phyloP scores from a whole-genome alignment of 148 eudicot species.

The Rhododendron ferrugineum region DNA sequence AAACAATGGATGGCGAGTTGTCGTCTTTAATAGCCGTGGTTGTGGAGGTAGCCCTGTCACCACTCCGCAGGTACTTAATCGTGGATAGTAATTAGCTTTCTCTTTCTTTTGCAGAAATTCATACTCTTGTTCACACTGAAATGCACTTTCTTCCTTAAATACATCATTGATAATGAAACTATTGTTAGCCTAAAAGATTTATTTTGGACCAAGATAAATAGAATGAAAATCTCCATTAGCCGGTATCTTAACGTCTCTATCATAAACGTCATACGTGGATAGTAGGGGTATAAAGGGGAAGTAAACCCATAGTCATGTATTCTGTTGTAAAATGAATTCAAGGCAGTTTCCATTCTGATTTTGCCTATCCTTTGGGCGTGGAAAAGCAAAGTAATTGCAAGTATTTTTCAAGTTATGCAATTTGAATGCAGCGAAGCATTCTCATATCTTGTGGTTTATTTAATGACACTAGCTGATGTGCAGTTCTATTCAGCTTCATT shows the following conservation, averaged over 20 bases:
- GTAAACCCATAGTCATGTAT: neutral
- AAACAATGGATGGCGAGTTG: conserved; percentile 68
- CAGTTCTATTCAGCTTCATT: conserved; percentile 96
- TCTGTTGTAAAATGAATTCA: neutral
- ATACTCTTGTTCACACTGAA: neutral
- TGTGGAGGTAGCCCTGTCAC: conserved; percentile 84
- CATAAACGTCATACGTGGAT: neutral
- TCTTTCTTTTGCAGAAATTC: neutral
- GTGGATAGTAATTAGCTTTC: neutral
- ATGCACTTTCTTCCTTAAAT: neutral
- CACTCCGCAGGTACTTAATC: conserved; percentile 60
- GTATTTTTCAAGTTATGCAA: neutral
- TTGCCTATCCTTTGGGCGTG: neutral
- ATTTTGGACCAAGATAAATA: too few relatives aligned
- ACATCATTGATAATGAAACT: neutral
- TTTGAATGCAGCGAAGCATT: neutral
- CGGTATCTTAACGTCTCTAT: neutral
- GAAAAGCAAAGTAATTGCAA: neutral
- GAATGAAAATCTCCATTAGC: neutral
- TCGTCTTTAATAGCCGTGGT: conserved; percentile 91
- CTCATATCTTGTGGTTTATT: neutral
- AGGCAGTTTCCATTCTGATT: neutral
- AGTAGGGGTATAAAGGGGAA: neutral
- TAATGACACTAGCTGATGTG: conserved; percentile 16
- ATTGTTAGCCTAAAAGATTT: neutral